Percentiles rank a stretch among this genome's conserved stretches.
phyloP scores from a whole-genome alignment of 129 eudicot genomes.

The carrot (Daucus carota) region DNA sequence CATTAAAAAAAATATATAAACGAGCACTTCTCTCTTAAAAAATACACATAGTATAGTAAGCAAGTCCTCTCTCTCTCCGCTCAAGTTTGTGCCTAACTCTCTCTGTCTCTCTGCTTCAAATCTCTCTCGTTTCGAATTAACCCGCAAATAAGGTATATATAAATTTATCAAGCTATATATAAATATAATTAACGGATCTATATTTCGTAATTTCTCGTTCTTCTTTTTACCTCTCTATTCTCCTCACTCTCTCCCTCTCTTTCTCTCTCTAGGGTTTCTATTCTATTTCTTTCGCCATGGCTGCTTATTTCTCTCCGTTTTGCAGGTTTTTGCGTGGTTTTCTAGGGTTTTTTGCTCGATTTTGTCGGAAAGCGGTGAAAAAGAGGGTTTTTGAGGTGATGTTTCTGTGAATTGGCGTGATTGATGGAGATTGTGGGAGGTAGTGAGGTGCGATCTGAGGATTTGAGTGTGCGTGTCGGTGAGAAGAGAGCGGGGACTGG shows the following conservation, averaged over 20 bases:
- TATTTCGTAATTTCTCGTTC: conserved; percentile 19
- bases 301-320: conserved; percentile 21
- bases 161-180: not conserved
- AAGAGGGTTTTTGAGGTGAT: conserved; percentile 13
- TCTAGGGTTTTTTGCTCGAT: conserved; percentile 1
- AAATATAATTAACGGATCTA: conserved; percentile 14
- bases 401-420: conserved; percentile 13
- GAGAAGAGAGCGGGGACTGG: conserved; percentile 32
- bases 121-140: conserved; percentile 18
- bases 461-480: conserved; percentile 13
- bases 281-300: conserved; percentile 23
- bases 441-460: conserved; percentile 12
- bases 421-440: conserved; percentile 33
- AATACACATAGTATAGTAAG: not conserved
- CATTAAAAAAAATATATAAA: not conserved
- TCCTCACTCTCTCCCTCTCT: not conserved
- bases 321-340: conserved; percentile 42
- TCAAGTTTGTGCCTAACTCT: not conserved
- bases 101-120: conserved; percentile 8
- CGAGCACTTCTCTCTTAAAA: not conserved
- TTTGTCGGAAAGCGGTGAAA: not conserved
- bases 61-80: conserved; percentile 10
- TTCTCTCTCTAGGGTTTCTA: conserved; percentile 44
- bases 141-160: conserved; percentile 53
- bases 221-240: not conserved